Percentiles rank a stretch among this genome's conserved stretches.
phyloP scores from a whole-genome alignment of 1,284 basidiomycete genomes.

The Acaromyces ingoldii region DNA sequence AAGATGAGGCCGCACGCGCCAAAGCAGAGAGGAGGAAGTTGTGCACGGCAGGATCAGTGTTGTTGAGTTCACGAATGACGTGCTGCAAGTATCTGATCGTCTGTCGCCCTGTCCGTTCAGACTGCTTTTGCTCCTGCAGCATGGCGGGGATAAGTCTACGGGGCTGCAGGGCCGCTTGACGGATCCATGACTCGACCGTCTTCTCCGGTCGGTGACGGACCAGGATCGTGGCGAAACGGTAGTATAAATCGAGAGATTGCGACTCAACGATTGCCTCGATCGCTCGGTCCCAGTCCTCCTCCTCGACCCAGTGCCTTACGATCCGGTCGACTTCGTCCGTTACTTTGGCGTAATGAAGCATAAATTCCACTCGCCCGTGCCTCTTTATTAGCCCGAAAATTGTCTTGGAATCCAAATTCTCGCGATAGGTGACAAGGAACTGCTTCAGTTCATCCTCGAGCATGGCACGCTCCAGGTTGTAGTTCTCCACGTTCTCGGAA shows the following conservation, averaged over 20 bases:
- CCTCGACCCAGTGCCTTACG: slow-evolving; percentile 84
- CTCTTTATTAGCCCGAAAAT: slow-evolving; percentile 87
- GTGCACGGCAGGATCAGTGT: slow-evolving; percentile 80
- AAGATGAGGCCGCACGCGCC: too few relatives aligned
- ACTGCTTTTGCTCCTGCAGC: slow-evolving; percentile 62
- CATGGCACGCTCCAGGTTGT: slow-evolving; percentile 72
- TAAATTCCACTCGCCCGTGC: slow-evolving; percentile 87
- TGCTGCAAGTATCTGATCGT: slow-evolving; percentile 82
- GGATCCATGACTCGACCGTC: slow-evolving; percentile 86
- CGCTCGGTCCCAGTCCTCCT: slow-evolving; percentile 86
- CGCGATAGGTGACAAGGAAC: slow-evolving; percentile 86
- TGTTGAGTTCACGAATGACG: slow-evolving; percentile 71
- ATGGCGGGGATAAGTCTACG: slow-evolving; percentile 83
- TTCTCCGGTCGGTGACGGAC: slow-evolving; percentile 80
- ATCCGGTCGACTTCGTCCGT: slow-evolving; percentile 79
- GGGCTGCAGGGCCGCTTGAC: slow-evolving; percentile 72
- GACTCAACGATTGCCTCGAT: slow-evolving; percentile 74
- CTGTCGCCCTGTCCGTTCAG: slow-evolving; percentile 59
- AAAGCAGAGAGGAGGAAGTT: slow-evolving; percentile 88
- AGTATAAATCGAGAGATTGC: slow-evolving; percentile 80
- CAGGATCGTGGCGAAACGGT: slow-evolving; percentile 81
- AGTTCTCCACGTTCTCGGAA: slow-evolving; percentile 77
- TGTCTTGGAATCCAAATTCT: slow-evolving; percentile 74
- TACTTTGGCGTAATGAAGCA: slow-evolving; percentile 78
- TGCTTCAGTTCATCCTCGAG: slow-evolving; percentile 87